Evolutionary conservation across 75 land plant species (phyloP).

Genomic region (Cunninghamia lanceolata): DNA sequence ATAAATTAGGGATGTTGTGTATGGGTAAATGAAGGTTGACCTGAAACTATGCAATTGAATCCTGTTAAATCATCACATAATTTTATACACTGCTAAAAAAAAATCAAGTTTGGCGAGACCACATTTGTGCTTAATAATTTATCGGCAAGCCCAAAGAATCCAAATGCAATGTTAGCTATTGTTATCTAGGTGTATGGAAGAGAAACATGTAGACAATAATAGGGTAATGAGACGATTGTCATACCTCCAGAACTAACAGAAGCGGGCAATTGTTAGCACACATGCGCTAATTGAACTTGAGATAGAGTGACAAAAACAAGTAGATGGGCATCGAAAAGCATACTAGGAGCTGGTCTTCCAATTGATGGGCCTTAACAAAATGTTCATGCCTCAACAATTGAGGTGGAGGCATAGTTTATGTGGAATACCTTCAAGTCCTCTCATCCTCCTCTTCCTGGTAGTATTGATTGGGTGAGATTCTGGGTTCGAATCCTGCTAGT

Average conservation of each 20-base stretch:
- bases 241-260: not conserved
- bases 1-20: not conserved
- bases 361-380: conserved; percentile 30
- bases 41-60: no score
- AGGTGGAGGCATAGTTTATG: conserved; percentile 22
- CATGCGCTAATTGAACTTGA: not conserved
- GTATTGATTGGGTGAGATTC: conserved; percentile 17
- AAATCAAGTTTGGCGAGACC: not conserved
- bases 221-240: not conserved
- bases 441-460: conserved; percentile 17
- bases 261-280: not conserved
- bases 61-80: no score
- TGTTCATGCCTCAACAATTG: conserved; percentile 23
- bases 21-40: no score
- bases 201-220: not conserved
- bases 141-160: not conserved
- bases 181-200: not conserved
- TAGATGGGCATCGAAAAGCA: not conserved
- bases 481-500: conserved; percentile 68
- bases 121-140: not conserved
- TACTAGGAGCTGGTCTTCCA: conserved; percentile 58
- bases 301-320: not conserved
- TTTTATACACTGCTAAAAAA: no score
- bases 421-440: conserved; percentile 39
- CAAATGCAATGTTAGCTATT: not conserved